Base-by-base conservation (phyloP, 2,329 filamentous ascomycete species). In the Fonsecaea multimorphosa region DNA sequence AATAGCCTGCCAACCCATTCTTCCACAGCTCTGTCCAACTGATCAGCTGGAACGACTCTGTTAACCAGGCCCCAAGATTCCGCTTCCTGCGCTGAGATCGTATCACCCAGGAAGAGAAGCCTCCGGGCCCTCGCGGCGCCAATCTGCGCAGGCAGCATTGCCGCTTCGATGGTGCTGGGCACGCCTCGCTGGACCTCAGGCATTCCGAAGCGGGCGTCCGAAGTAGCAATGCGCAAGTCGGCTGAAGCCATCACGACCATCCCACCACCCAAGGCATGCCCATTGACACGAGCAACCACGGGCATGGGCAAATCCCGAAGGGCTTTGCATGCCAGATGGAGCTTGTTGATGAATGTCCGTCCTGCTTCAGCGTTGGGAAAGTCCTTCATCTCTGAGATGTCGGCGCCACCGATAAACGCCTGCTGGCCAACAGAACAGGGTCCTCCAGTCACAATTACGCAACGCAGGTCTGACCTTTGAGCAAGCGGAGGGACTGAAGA, bases 131-230 rank as follows among this genome's bases (percentile, higher is more conserved):
- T 71, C 1, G 77, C 78, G 72, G 76, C 76, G 1, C 78, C 77
- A 53, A 79, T 78, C 38, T 78, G 66, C 1, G 73, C 72, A 16
- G 77, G 76, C 12, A 79, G 65, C 6, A 78, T 63, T 2, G 76
- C 76, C 6, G 78, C 76, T 70, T 79, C 76, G 22, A 80, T 76
- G 1, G 79, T 78, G 36, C 74, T 76, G 2, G 78, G 78, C 3
- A 79, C 75, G 0, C 77, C 78, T 14, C 79, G 71, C 34, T 67
- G 70, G 12, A 79, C 76, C 68, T 79, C 78, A 0, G 78, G 78
- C 78, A 80, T 80, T 1, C 74, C 77, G 66, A 80, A 78, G 2
- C 72, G 67, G 8, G 74, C 75, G 22, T 66, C 64, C 49, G 63
- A 58, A 11, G 74, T 77, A 1, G 76, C 77, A 32, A 79, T 71